phyloP scores from a whole-genome alignment of 345 rosid species.

The Gossypium sturtianum region DNA sequence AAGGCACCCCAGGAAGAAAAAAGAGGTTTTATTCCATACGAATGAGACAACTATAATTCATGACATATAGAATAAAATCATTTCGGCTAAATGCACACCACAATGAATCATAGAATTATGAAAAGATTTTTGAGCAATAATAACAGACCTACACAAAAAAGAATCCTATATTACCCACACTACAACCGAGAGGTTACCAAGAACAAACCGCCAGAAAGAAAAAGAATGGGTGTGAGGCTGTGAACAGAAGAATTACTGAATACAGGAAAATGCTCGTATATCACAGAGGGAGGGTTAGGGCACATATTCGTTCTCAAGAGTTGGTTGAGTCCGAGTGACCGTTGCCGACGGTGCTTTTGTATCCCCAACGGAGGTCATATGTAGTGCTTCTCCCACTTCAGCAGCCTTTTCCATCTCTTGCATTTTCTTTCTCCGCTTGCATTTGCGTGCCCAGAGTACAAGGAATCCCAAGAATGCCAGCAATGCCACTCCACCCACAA shows the following conservation, averaged over 20 bases:
- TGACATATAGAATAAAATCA: conserved; percentile 36
- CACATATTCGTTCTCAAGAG: conserved; percentile 81
- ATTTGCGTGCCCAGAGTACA: conserved; percentile 46
- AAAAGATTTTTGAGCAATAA: conserved; percentile 19
- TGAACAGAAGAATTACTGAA: conserved; percentile 40
- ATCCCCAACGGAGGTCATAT: conserved; percentile 71
- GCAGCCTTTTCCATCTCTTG: conserved; percentile 92
- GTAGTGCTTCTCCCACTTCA: conserved; percentile 78
- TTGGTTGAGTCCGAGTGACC: conserved; percentile 82
- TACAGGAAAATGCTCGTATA: conserved; percentile 35
- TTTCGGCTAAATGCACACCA: conserved; percentile 37
- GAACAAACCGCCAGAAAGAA: conserved; percentile 20
- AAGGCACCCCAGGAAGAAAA: conserved; percentile 18
- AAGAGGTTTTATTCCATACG: conserved; percentile 35
- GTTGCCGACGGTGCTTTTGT: conserved; percentile 81
- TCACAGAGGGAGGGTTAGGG: conserved; percentile 25
- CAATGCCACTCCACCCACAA: conserved; percentile 58
- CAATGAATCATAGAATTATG: conserved; percentile 47
- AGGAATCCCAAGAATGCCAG: conserved; percentile 43
- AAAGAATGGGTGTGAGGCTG: conserved; percentile 40
- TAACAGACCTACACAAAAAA: conserved; percentile 25
- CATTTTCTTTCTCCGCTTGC: conserved; percentile 58
- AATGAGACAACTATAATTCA: conserved; percentile 42
- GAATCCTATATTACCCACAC: conserved; percentile 36
- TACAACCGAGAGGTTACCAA: conserved; percentile 25